A percentile compares a stretch with the other conserved stretches of the same genome.
Conservation (phyloP, 495 filamentous ascomycete genomes). For the Hypoxylon rickii region DNA sequence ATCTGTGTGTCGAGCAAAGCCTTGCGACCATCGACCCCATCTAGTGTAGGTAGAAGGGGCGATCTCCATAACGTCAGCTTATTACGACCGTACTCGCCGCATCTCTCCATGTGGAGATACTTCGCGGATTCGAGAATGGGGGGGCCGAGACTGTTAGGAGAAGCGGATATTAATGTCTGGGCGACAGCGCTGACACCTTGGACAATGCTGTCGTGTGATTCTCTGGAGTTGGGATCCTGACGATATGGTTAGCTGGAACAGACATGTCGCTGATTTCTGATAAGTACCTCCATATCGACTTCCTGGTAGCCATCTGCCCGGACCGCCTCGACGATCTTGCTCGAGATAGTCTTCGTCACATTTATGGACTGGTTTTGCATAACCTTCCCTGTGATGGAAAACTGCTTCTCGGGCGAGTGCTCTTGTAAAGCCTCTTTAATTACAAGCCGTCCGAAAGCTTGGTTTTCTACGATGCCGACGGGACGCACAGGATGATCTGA, state of each 20-base stretch:
- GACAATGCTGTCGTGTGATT: slow-evolving; percentile 5
- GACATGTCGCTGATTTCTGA: not conserved
- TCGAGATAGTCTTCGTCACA: not conserved
- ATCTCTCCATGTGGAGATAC: slow-evolving; percentile 31
- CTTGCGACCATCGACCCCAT: too few relatives aligned
- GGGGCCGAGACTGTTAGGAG: slow-evolving; percentile 31
- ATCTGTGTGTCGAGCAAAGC: slow-evolving; percentile 32
- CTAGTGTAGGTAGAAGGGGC: slow-evolving; percentile 22
- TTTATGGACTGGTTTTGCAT: slow-evolving; percentile 25
- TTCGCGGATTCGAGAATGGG: slow-evolving; percentile 22
- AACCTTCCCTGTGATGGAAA: slow-evolving; percentile 14
- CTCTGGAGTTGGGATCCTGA: slow-evolving; percentile 9
- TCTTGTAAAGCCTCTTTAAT: slow-evolving; percentile 20
- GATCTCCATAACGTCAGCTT: slow-evolving; percentile 27
- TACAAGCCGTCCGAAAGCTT: slow-evolving; percentile 13
- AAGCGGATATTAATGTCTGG: slow-evolving; percentile 15
- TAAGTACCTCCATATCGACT: slow-evolving; percentile 28
- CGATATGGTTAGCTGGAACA: not conserved
- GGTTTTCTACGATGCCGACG: slow-evolving; percentile 1
- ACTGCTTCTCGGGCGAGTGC: slow-evolving; percentile 10
- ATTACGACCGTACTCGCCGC: slow-evolving; percentile 31
- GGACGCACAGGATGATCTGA: slow-evolving; percentile 13
- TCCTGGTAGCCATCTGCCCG: slow-evolving; percentile 25
- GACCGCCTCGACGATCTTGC: slow-evolving; percentile 11
- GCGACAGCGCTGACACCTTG: slow-evolving; percentile 15